Evolutionary conservation across 139 green algal species (phyloP).

Genomic region (Picochlorum sp.): DNA sequence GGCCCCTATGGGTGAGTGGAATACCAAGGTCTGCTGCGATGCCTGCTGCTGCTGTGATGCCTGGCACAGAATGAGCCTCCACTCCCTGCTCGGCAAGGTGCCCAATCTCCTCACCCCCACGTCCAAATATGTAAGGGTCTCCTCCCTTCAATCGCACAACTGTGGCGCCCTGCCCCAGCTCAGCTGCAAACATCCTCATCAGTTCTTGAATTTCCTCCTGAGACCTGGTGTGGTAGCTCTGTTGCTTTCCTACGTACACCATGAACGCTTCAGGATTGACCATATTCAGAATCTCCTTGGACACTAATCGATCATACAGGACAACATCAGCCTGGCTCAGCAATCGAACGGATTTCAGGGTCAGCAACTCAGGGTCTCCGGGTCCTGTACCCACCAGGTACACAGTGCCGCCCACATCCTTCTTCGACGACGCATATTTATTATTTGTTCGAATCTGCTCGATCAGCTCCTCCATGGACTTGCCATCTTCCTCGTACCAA

Average conservation of each 20-base stretch:
- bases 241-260: constrained; percentile 96
- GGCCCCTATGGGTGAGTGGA: constrained; percentile 89
- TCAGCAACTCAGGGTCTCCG: constrained; percentile 91
- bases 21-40: constrained; percentile 81
- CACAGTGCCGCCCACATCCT: constrained; percentile 49
- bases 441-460: constrained; percentile 4
- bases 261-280: constrained; percentile 63
- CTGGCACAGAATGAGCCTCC: constrained; percentile 77
- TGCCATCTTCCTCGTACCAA: constrained; percentile 18
- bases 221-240: constrained; percentile 85
- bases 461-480: constrained; percentile 21
- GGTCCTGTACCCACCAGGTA: constrained; percentile 93
- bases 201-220: constrained; percentile 92
- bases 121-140: constrained; percentile 92
- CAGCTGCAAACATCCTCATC: constrained; percentile 78
- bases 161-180: constrained; percentile 38
- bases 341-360: constrained; percentile 74
- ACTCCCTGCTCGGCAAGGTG: constrained; percentile 75
- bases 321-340: constrained; percentile 93
- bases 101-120: constrained; percentile 87
- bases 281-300: constrained; percentile 80
- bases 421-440: constrained; percentile 7
- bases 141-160: constrained; percentile 84
- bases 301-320: constrained; percentile 92
- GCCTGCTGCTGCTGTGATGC: constrained; percentile 62